phyloP scores from a whole-genome alignment of 2,329 filamentous ascomycete species.

The Leptosphaerulina australis region DNA sequence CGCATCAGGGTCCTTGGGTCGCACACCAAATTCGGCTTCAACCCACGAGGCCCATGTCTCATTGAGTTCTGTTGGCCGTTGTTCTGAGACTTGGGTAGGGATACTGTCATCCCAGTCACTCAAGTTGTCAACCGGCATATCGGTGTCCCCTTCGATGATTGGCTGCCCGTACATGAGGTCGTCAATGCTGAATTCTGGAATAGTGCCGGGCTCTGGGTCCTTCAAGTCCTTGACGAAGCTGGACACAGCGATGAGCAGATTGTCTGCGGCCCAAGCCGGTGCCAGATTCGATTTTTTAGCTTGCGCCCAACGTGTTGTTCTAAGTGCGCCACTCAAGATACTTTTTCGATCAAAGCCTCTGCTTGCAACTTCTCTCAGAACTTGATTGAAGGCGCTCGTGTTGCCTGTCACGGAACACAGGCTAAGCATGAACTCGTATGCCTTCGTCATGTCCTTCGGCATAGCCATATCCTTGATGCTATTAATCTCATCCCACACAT shows the following conservation, averaged over 20 bases:
- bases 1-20: slow-evolving; percentile 29
- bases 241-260: slow-evolving; percentile 41
- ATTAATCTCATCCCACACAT: slow-evolving; percentile 53
- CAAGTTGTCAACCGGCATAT: slow-evolving; percentile 6
- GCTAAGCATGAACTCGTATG: slow-evolving; percentile 42
- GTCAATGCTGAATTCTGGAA: slow-evolving; percentile 10
- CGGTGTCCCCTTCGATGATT: slow-evolving; percentile 1
- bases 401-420: slow-evolving; percentile 42
- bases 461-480: slow-evolving; percentile 35
- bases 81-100: slow-evolving; percentile 1
- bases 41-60: slow-evolving; percentile 38
- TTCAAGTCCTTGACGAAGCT: slow-evolving; percentile 29
- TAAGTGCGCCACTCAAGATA: slow-evolving; percentile 31
- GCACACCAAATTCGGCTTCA: slow-evolving; percentile 37
- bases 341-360: slow-evolving; percentile 33
- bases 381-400: slow-evolving; percentile 40
- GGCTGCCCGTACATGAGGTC: slow-evolving; percentile 13
- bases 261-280: slow-evolving; percentile 42
- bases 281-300: slow-evolving; percentile 23
- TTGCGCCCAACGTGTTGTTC: slow-evolving; percentile 22
- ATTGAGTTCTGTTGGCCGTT: slow-evolving; percentile 11
- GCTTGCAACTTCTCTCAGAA: slow-evolving; percentile 37
- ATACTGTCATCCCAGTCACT: slow-evolving; percentile 14
- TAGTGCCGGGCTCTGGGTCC: background rate
- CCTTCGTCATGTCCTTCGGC: slow-evolving; percentile 31